Percentiles rank a stretch among this genome's conserved stretches.
phyloP scores from a whole-genome alignment of 2,329 filamentous ascomycete species.

The Colletotrichum orchidophilum region DNA sequence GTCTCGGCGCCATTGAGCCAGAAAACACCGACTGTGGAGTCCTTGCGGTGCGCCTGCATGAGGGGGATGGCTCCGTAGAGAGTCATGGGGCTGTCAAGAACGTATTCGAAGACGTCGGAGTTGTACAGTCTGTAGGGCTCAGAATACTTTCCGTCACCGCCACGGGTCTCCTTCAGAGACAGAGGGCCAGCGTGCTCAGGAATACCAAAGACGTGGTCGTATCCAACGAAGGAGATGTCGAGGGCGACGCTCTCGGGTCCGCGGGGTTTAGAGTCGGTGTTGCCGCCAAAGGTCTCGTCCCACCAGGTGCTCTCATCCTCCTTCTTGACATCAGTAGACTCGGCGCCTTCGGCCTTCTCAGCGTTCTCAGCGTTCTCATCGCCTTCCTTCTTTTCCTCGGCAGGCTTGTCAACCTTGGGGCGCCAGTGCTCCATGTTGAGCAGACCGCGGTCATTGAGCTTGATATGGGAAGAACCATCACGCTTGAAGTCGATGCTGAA shows the following conservation, averaged over 20 bases:
- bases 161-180: conserved; percentile 89
- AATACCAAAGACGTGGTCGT: conserved; percentile 92
- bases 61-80: conserved; percentile 97
- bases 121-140: conserved; percentile 98
- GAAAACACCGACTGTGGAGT: conserved; percentile 93
- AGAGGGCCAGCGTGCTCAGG: conserved; percentile 91
- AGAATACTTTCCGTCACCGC: conserved; percentile 83
- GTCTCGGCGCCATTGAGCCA: conserved; percentile 98
- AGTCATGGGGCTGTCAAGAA: conserved; percentile 97
- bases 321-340: conserved; percentile 48
- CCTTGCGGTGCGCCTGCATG: conserved; percentile 96
- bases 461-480: conserved; percentile 83
- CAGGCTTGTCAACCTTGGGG: conserved; percentile 76
- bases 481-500: conserved; percentile 89
- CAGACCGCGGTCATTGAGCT: conserved; percentile 88
- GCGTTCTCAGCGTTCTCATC: conserved; percentile 44
- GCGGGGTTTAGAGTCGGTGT: conserved; percentile 93
- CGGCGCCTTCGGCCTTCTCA: conserved; percentile 47
- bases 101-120: conserved; percentile 96
- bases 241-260: conserved; percentile 92
- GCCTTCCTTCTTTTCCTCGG: conserved; percentile 63
- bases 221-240: conserved; percentile 92
- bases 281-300: conserved; percentile 96
- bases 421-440: conserved; percentile 97
- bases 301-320: conserved; percentile 94